Percentiles rank a stretch among this genome's conserved stretches.
These are phyloP conservation scores for Globisporangium perplexum DNA, from an alignment of 352 stramenopile species.

Conservation along the genomic window DNA sequence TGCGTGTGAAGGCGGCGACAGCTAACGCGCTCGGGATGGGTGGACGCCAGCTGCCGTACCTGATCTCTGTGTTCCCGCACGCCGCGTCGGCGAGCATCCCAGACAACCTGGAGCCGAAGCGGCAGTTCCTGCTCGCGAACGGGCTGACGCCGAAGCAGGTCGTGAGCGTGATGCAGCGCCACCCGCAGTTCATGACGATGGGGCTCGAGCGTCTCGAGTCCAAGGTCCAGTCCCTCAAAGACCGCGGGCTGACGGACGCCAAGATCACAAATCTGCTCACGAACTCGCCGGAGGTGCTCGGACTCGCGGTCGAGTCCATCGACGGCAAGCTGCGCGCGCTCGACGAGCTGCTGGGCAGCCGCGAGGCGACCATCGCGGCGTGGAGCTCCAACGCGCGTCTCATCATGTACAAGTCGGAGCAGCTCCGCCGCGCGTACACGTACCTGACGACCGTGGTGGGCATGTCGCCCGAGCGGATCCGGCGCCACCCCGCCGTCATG, in stretches of 20 bases:
- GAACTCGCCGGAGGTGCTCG: conserved; percentile 33
- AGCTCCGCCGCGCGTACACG: conserved; percentile 30
- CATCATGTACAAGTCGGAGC: conserved; percentile 44
- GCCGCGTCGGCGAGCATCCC: conserved; percentile 22
- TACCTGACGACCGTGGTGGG: conserved; percentile 31
- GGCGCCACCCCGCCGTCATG: conserved; percentile 21
- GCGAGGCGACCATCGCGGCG: conserved; percentile 11
- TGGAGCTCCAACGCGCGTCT: conserved; percentile 28
- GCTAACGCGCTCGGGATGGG: not conserved
- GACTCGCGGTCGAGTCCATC: conserved; percentile 27
- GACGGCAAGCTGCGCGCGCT: conserved; percentile 33
- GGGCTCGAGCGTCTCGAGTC: conserved; percentile 24
- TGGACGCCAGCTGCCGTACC: conserved; percentile 34
- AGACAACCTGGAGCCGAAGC: conserved; percentile 40
- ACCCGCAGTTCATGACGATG: conserved; percentile 34
- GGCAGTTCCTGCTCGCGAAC: conserved; percentile 23
- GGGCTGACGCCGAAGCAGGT: conserved; percentile 33
- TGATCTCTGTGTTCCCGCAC: conserved; percentile 46
- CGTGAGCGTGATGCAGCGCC: conserved; percentile 28
- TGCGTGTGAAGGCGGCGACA: no score
- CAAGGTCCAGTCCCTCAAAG: conserved; percentile 25
- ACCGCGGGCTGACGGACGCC: conserved; percentile 25
- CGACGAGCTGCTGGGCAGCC: conserved; percentile 33
- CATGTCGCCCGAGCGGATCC: conserved; percentile 24
- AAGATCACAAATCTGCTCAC: conserved; percentile 28